Base-by-base conservation (phyloP, 1,139 yeast genomes). In the Pichia sp. region DNA sequence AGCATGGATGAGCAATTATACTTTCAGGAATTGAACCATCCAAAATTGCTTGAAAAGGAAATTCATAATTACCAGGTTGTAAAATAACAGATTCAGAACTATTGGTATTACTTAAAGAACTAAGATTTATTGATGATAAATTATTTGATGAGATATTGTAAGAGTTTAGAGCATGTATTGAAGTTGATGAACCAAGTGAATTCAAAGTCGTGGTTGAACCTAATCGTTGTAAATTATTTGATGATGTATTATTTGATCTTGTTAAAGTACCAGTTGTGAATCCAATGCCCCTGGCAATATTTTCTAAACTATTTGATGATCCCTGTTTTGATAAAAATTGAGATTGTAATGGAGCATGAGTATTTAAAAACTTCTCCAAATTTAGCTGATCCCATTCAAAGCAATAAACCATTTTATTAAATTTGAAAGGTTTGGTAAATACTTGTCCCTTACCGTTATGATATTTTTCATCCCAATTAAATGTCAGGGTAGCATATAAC, bases 1-100 rank as follows among this genome's bases (percentile, higher is more conserved):
- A 95, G 25, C 93, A 90, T 1, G 91, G 91, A 48, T 90, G 74
- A 3, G 97, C 97, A 66, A 91, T 97, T 10, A 93, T 84, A 33
- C 96, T 84, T 68, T 93, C 99, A 0, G 90, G 84, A 53, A 87
- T 75, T 42, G 81, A 77, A 0, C 98, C 98, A 0, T 97, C 97
- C 19, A 93, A 66, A 31, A 90, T 77, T 1, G 95, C 79, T 57
- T 86, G 84, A 65, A 93, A 93, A 0, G 99, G 98, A 61, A 93
- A 80, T 64, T 88, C 96, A 66, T 93, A 90, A 66, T 88, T 89
- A 0, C 99, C 99, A 57, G 76, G 81, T 0, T 75, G 74, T 50
- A 86, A 67, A 2, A 74, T 68, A 42, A 68, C 71, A 25, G 67
- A 57, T 27, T 64, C 67, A 36, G 48, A 46, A 33, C 42, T 39